Evolutionary conservation across 352 stramenopile genomes (phyloP), one percentile per base, ranked within the genome.

Genomic region (Phytophthora europaea): DNA sequence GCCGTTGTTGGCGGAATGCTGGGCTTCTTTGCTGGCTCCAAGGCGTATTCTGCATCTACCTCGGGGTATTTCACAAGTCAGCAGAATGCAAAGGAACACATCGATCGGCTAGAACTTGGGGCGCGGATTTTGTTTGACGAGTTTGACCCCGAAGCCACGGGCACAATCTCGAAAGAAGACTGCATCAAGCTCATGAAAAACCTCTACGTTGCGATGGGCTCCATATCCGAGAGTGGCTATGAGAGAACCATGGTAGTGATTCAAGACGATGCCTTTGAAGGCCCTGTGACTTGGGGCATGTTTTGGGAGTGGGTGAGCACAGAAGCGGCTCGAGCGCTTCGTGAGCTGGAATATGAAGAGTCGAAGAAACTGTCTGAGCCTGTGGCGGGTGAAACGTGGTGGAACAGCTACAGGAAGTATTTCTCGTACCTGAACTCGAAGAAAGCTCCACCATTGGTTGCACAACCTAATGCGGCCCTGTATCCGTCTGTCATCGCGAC

Each of bases 241-340:
- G 77, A 92, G 53, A 69, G 76, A 6, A 87, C 88, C 0, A 78
- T 93, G 26, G 69, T 74, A 4, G 82, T 92, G 33, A 77, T 94
- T 33, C 65, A 88, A 70, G 80, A 87, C n/a, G 81, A 89, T 22
- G 40, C 63, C 0, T 93, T 92, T 69, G 70, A 91, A 60, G 88
- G 84, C 0, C 85, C 85, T 0, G 84, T 95, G 36, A 85, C 85
- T n/a, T 97, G 90, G 90, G 55, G 80, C 0, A 92, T 94, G 83
- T 97, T 95, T 65, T 97, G 89, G 89, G 84, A 93, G 60, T 97
- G 88, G 87, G 90, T 97, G 28, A 97, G 90, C 59, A 84, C 83
- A 0, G 88, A 95, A 73, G 90, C 90, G 6, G 86, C 89, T 45
- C 69, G 73, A 9, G 89, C 90, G 18, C 78, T 97, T 31, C 80